These are phyloP conservation scores for Citrus unshiu DNA, from an alignment of 345 rosid species.

Conservation along the genomic window DNA sequence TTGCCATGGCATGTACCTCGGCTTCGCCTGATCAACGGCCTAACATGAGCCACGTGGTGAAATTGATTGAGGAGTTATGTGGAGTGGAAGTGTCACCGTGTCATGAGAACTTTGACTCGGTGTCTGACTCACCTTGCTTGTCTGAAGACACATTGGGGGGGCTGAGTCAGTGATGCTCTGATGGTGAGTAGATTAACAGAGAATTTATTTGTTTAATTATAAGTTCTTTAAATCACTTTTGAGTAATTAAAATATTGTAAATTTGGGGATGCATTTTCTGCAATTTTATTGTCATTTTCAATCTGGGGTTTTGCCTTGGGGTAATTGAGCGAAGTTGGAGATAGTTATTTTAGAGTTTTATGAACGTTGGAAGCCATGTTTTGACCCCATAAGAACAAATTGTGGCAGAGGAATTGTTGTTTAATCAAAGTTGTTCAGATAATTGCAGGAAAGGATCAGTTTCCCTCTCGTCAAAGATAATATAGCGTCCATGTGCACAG, in stretches of 20 bases:
- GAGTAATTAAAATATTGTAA: background rate
- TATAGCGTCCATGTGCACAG: background rate
- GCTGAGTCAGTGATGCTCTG: constrained; percentile 40
- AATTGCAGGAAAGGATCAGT: background rate
- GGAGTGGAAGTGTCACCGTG: constrained; percentile 63
- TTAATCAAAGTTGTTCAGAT: background rate
- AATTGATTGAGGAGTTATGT: constrained; percentile 69
- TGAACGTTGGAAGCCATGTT: background rate
- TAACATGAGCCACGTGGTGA: constrained; percentile 52
- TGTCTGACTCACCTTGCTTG: constrained; percentile 70
- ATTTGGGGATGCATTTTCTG: background rate
- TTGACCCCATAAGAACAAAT: background rate
- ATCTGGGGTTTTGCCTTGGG: background rate
- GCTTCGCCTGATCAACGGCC: constrained; percentile 60
- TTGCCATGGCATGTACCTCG: constrained; percentile 63
- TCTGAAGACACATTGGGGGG: constrained; percentile 72
- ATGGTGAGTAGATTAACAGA: background rate
- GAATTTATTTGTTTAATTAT: background rate
- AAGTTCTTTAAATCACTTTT: background rate
- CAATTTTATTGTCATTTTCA: background rate
- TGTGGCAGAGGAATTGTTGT: background rate
- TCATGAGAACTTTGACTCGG: constrained; percentile 53
- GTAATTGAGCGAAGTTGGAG: background rate
- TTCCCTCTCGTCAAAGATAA: too few relatives aligned
- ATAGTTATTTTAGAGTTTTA: background rate